phyloP scores from a whole-genome alignment of 768 basidiomycete genomes.

The Xerocomellus dryophilus region DNA sequence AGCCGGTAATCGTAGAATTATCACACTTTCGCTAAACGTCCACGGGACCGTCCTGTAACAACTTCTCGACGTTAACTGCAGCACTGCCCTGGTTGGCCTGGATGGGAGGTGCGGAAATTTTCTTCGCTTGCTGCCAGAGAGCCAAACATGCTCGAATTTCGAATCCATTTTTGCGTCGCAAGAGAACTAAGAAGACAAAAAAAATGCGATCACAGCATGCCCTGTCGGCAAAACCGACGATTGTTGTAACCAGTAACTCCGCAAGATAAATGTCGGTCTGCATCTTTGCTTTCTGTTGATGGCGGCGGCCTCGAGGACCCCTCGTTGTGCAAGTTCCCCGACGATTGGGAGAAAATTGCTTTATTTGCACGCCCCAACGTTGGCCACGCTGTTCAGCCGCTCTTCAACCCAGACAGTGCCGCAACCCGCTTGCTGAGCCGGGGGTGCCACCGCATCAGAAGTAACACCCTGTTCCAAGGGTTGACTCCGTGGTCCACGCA shows the following conservation, averaged over 20 bases:
- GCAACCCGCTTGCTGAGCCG: slow-evolving; percentile 4
- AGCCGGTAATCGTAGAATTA: slow-evolving; percentile 3
- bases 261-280: slow-evolving; percentile 7
- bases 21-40: slow-evolving; percentile 4
- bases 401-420: background rate
- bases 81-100: background rate
- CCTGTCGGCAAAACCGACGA: slow-evolving; percentile 15
- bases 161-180: background rate
- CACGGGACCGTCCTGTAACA: slow-evolving; percentile 5
- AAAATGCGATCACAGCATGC: slow-evolving; percentile 20
- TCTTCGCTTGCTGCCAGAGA: slow-evolving; percentile 6
- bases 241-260: slow-evolving; percentile 11
- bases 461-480: background rate
- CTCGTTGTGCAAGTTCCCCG: slow-evolving; percentile 19
- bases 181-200: slow-evolving; percentile 3
- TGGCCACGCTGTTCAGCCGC: background rate
- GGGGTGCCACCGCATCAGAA: background rate
- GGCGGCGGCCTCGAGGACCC: slow-evolving; percentile 21
- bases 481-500: background rate
- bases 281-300: slow-evolving; percentile 2
- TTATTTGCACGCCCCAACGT: slow-evolving; percentile 2
- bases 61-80: background rate
- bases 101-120: background rate
- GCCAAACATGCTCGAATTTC: background rate
- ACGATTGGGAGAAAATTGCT: slow-evolving; percentile 15